A percentile compares a stretch with the other conserved stretches of the same genome.
phyloP scores from a whole-genome alignment of 2,329 filamentous ascomycete genomes.

The Penicillium griseofulvum region DNA sequence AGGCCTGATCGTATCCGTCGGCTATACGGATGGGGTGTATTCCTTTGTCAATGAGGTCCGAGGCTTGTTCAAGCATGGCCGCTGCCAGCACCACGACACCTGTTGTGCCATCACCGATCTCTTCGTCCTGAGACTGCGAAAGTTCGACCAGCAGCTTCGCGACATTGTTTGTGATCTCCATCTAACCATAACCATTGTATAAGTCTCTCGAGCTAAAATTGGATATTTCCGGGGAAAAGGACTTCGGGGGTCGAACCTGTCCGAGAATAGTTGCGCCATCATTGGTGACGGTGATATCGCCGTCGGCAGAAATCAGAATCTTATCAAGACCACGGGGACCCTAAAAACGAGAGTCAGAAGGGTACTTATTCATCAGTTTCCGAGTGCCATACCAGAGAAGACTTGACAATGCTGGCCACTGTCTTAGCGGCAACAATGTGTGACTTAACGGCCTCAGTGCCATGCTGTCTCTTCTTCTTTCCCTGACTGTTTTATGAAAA shows the following conservation, averaged over 20 bases:
- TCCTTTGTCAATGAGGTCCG: conserved; percentile 98
- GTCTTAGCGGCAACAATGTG: conserved; percentile 97
- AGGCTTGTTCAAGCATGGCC: conserved; percentile 91
- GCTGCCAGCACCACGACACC: conserved; percentile 95
- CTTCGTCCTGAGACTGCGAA: conserved; percentile 97
- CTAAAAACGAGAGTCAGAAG: conserved; percentile 34
- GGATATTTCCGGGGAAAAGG: conserved; percentile 3
- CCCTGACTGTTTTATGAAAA: conserved; percentile 65
- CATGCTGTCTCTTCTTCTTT: conserved; percentile 95
- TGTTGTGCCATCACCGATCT: conserved; percentile 97
- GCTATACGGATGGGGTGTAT: conserved; percentile 99
- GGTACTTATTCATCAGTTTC: neutral
- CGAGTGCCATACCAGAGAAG: conserved; percentile 65
- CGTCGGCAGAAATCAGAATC: conserved; percentile 97
- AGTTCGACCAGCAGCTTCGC: conserved; percentile 95
- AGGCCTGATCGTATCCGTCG: conserved; percentile 95
- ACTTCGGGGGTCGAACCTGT: conserved; percentile 49
- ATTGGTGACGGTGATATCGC: conserved; percentile 98
- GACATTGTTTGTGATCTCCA: conserved; percentile 99
- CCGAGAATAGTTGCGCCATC: conserved; percentile 96
- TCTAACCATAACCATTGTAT: conserved; percentile 52
- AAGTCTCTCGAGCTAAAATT: conserved; percentile 9
- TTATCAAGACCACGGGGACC: conserved; percentile 96
- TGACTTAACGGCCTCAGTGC: conserved; percentile 95
- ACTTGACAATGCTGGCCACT: conserved; percentile 95